These are phyloP conservation scores for Sugiyamaella neomexicana DNA, from an alignment of 1,139 yeast species.

Conservation along the genomic window DNA sequence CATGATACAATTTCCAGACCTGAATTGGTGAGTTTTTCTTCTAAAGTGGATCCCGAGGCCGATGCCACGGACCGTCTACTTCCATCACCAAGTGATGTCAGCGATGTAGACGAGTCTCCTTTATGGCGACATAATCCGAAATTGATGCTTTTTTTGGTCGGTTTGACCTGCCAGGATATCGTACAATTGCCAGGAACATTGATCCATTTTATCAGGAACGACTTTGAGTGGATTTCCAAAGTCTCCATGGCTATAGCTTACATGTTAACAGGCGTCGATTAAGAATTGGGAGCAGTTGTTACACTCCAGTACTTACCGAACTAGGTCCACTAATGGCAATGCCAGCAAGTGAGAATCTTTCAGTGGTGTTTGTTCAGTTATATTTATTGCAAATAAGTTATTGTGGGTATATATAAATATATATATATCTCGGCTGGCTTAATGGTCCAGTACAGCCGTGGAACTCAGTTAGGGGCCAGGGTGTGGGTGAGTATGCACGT, in stretches of 20 bases:
- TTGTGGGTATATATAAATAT: too few relatives aligned
- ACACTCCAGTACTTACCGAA: not conserved
- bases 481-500: conserved; percentile 3
- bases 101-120: conserved; percentile 15
- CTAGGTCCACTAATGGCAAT: not conserved
- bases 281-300: too few relatives aligned
- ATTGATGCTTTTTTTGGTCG: conserved; percentile 77
- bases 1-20: conserved; percentile 41
- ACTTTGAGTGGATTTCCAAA: conserved; percentile 83
- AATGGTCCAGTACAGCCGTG: not conserved
- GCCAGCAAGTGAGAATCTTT: not conserved
- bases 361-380: not conserved
- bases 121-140: conserved; percentile 54
- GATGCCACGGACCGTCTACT: conserved; percentile 18
- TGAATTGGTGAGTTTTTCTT: conserved; percentile 37
- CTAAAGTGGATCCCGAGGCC: conserved; percentile 28
- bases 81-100: conserved; percentile 4
- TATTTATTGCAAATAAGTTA: too few relatives aligned
- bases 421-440: not conserved
- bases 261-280: not conserved
- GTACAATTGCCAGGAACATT: conserved; percentile 65
- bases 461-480: not conserved
- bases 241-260: conserved; percentile 60
- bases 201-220: conserved; percentile 89
- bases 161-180: conserved; percentile 79